Evolutionary conservation across 257 asterid species (phyloP).

Genomic region (Handroanthus guayacan): DNA sequence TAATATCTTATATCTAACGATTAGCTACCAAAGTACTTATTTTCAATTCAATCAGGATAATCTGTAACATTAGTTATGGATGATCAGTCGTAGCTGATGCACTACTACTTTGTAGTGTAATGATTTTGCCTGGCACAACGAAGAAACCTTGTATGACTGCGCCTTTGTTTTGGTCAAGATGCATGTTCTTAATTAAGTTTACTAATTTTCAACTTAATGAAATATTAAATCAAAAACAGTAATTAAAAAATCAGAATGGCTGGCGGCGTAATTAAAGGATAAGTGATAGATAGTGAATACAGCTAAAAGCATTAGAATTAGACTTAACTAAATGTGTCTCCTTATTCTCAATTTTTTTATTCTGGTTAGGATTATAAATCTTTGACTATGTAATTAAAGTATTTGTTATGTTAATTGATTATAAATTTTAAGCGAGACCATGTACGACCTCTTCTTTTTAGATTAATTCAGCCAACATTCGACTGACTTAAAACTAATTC

Average conservation of each 20-base stretch:
- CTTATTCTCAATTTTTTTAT: not conserved
- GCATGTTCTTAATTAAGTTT: constrained; percentile 1
- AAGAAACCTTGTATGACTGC: too few relatives aligned
- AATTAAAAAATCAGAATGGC: not conserved
- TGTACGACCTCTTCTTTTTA: not conserved
- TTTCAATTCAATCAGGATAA: too few relatives aligned
- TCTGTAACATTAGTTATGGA: too few relatives aligned
- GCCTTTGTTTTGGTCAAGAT: constrained; percentile 7
- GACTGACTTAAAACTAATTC: not conserved
- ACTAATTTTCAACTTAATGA: constrained; percentile 1
- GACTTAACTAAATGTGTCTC: not conserved
- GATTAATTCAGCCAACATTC: not conserved
- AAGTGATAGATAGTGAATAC: not conserved
- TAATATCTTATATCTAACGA: too few relatives aligned
- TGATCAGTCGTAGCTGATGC: too few relatives aligned
- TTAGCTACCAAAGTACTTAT: too few relatives aligned
- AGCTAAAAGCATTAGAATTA: not conserved
- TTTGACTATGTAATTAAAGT: too few relatives aligned
- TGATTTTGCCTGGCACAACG: too few relatives aligned
- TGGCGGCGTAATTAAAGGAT: not conserved
- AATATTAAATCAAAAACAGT: not conserved
- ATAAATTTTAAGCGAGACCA: not conserved
- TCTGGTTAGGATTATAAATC: not conserved
- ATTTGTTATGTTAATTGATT: too few relatives aligned
- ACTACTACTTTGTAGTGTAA: too few relatives aligned